A percentile compares a stretch with the other conserved stretches of the same genome.
phyloP scores from a whole-genome alignment of 2,329 filamentous ascomycete species.

The Passalora sequoiae region DNA sequence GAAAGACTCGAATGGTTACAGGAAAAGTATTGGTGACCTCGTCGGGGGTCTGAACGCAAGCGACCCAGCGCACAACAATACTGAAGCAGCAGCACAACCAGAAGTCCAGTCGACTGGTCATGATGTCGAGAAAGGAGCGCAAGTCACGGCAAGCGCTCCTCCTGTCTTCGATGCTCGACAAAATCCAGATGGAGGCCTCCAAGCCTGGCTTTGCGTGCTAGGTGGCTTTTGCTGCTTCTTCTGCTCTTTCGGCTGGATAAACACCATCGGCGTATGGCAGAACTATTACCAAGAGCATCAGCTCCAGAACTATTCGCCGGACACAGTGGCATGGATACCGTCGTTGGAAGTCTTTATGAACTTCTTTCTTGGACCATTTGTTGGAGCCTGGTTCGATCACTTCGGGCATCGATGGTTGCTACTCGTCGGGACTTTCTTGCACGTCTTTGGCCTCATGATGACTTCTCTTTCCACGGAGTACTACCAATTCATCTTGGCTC shows the following conservation, averaged over 20 bases:
- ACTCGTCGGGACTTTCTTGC: conserved; percentile 48
- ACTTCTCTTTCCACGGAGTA: conserved; percentile 52
- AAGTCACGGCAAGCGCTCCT: conserved; percentile 3
- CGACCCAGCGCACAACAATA: background rate
- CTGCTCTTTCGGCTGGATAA: conserved; percentile 41
- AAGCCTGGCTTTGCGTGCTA: conserved; percentile 35
- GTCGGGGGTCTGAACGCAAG: background rate
- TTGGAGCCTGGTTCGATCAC: conserved; percentile 45
- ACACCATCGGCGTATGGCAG: conserved; percentile 44
- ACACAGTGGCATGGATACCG: conserved; percentile 45
- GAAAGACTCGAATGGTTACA: background rate
- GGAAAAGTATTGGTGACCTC: background rate
- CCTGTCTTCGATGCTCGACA: conserved; percentile 22
- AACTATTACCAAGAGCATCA: conserved; percentile 44
- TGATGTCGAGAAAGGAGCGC: conserved; percentile 10
- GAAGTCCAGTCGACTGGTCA: background rate
- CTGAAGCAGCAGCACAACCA: background rate
- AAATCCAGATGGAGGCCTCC: conserved; percentile 35
- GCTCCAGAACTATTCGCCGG: conserved; percentile 36
- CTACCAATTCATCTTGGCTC: conserved; percentile 51
- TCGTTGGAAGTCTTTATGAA: conserved; percentile 46
- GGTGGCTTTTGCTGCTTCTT: conserved; percentile 38
- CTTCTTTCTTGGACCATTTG: conserved; percentile 51
- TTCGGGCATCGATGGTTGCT: conserved; percentile 29
- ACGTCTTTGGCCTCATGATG: conserved; percentile 63